Evolutionary conservation across 2,329 filamentous ascomycete species (phyloP), one percentile per base, ranked within the genome.

Genomic region (Scedosporium apiospermum): DNA sequence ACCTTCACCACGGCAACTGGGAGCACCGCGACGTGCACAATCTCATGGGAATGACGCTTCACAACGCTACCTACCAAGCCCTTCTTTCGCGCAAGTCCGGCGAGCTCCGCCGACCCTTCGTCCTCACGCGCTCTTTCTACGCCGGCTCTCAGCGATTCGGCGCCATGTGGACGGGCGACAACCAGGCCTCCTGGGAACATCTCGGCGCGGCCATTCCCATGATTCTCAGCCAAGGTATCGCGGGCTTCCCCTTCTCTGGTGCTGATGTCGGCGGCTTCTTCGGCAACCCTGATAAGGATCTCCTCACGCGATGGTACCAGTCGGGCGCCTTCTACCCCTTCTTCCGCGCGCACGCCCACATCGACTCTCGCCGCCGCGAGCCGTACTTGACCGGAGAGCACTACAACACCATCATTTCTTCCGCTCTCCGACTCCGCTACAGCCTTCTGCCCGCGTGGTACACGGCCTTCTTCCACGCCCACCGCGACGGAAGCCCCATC

Each of bases 121-220:
- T 97, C 10, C 83, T 99, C 60, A 99, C 95, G 1, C 89, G 95
- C 38, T 89, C 93, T 0, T 99, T 96, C 78, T 99, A 88, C 72
- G 85, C 93, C 12, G 95, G 95, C 42, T 92, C 90, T 62, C 95
- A 99, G 76, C 87, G 93, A 63, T 78, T 91, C 51, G 91, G 91
- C 66, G 93, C 95, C 64, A 97, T 97, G 93, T 99, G 95, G 95
- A 99, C 95, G 21, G 95, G 95, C 65, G 95, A 99, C 72, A 99
- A 99, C 77, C 90, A 95, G 73, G 95, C 95, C 10, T 87, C 85
- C 26, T 99, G 95, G 95, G 86, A 88, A 18, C 93, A 98, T 71
- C 83, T 99, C 16, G 90, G 87, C n/a, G 90, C 88, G 1, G 89
- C 92, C 1, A 84, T 97, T 44, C 93, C 95, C 26, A 99, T 99